phyloP scores from a whole-genome alignment of 768 basidiomycete species.

The Mycena leptocephala region DNA sequence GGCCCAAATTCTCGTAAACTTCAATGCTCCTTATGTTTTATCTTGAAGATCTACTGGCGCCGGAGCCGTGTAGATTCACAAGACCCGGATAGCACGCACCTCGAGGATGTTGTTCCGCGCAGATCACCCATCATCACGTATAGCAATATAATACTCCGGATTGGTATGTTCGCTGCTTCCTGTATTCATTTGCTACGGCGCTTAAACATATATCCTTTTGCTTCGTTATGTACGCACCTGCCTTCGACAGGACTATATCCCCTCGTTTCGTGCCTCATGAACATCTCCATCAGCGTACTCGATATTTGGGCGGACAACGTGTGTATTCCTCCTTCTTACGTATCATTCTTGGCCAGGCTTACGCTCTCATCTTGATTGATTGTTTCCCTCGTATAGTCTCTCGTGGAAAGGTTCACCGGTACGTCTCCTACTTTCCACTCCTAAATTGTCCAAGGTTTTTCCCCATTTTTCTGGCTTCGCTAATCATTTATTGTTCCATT shows the following conservation, averaged over 20 bases:
- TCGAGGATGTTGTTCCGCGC: background rate
- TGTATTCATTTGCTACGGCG: background rate
- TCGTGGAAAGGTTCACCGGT: background rate
- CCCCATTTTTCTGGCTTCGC: background rate
- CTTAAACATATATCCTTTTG: background rate
- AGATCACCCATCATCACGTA: conserved; percentile 2
- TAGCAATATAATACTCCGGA: background rate
- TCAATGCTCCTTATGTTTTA: background rate
- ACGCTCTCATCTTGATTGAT: background rate
- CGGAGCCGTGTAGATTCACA: background rate
- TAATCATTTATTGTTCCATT: background rate
- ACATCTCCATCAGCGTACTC: background rate
- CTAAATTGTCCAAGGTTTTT: background rate
- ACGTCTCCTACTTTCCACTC: background rate
- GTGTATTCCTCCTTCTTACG: background rate
- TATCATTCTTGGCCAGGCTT: background rate
- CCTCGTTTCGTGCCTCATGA: conserved; percentile 2
- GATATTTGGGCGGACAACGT: background rate
- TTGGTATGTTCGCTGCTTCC: conserved; percentile 1
- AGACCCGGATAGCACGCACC: background rate
- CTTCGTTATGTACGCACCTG: background rate
- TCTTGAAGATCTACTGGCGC: background rate
- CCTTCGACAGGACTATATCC: background rate
- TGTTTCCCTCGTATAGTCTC: background rate
- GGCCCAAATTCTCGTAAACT: background rate